Evolutionary conservation across 1,284 basidiomycete species (phyloP), one percentile per base, ranked within the genome.

Genomic region (Fomitopsis betulina): DNA sequence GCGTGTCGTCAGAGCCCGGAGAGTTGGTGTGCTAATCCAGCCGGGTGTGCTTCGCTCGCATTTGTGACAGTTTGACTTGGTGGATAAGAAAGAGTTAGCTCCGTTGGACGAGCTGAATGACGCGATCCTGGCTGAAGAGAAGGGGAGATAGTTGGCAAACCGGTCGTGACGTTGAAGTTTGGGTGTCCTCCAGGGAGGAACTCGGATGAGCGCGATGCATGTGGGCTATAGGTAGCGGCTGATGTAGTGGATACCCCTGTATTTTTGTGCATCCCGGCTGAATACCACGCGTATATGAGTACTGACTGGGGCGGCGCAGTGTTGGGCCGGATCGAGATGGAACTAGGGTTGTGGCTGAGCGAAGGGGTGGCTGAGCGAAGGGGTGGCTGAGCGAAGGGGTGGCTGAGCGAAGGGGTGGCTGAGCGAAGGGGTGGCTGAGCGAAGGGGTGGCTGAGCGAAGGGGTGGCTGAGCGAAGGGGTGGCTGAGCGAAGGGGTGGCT

Each of bases 51-150:
- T 60, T 56, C 49, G 17, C 35, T 15, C 7, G 37, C 39, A 21
- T 17, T 19, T 45, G 32, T 38, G 57, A 5, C 64, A 96, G 93
- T 99, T 99, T 74, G 86, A 94, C 69, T 83, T 99, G n/a, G 85
- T 99, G 30, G 96, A 98, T 68, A 93, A 94, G 80, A 96, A 96
- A 73, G 97, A 99, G 72, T 82, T 99, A 12, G 92, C 93, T 9
- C 97, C 97, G 0, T 78, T 99, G 55, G 94, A 96, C 62, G 97
- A 99, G 72, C 84, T 99, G 64, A 99, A 99, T 74, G 93, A 95
- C 67, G 94, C 93, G 2, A 96, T 99, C 68, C 79, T 98, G 32
- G 86, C 89, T 3, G 93, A 96, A 73, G 89, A 91, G 68, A 87
- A 86, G 72, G 67, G 71, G n/a, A 79, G 85, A 62, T 84, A 62